Evolutionary conservation across 805 yeast genomes (phyloP), one percentile per base, ranked within the genome.

Genomic region (Saccharomycopsis malanga): DNA sequence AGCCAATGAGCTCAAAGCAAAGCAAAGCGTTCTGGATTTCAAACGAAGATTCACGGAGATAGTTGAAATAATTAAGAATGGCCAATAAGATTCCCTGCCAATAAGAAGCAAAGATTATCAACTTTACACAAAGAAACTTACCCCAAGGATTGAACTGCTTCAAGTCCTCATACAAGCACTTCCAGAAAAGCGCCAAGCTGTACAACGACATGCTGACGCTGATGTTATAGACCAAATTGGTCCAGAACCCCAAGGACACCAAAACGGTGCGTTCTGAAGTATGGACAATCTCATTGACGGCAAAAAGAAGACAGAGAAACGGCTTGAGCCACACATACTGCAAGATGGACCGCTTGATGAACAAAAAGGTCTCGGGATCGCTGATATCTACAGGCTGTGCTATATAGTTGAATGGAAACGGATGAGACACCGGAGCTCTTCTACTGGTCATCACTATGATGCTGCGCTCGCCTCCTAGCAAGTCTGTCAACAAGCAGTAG

Each of bases 301-400:
- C 60, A 22, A 73, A 69, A n/a, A 73, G 65, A 10, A 80, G 50
- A 50, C 88, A 82, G n/a, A 89, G 70, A 12, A 87, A 51, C 0
- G 97, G 97, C 58, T 94, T 89, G 50, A 89, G 62, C 96, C 96
- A 93, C 5, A 91, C 96, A 59, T 91, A 93, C 62, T 93, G 99
- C 43, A 93, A 66, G 4, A 93, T 81, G 1, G 94, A 91, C 51
- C 95, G 67, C 58, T 93, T 93, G 42, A 93, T 78, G 17, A 66
- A 66, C 49, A 91, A 65, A 59, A 88, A 86, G 3, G 87, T 79
- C 24, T 70, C 70, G 0, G 98, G 96, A 58, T 93, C 95, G 1
- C 91, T 80, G 27, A 93, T 82, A 62, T 91, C 96, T 21, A 89
- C 66, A 3, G 73, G 75, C 0, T 74, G 69, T 4, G 80, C 58